phyloP scores from a whole-genome alignment of 805 yeast species.

The Brettanomyces custersianus region DNA sequence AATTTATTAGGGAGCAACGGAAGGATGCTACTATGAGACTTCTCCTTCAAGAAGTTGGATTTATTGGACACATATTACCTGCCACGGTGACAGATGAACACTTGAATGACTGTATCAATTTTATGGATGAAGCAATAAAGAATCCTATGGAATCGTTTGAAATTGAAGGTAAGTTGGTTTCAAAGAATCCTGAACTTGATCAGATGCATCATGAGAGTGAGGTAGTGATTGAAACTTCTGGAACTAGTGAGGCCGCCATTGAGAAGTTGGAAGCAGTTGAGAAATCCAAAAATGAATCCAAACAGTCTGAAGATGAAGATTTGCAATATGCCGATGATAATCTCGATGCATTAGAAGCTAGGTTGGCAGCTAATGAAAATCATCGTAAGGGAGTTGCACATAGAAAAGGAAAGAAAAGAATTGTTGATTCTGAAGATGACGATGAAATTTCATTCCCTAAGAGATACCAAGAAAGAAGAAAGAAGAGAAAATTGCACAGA shows the following conservation, averaged over 20 bases:
- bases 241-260: conserved; percentile 1
- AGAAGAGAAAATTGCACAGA: conserved; percentile 6
- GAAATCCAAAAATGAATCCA: conserved; percentile 6
- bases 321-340: conserved; percentile 26
- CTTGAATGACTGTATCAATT: conserved; percentile 7
- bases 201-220: conserved; percentile 1
- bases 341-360: conserved; percentile 31
- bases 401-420: conserved; percentile 8
- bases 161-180: conserved; percentile 13
- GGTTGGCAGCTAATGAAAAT: conserved; percentile 11
- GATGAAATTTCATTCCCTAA: conserved; percentile 5
- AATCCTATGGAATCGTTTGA: conserved; percentile 18
- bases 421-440: conserved; percentile 11
- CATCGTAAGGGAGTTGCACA: conserved; percentile 20
- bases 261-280: conserved; percentile 10
- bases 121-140: conserved; percentile 13
- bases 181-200: conserved; percentile 2
- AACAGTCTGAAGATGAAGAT: conserved; percentile 27
- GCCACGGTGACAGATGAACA: conserved; percentile 4
- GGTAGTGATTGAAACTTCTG: not conserved
- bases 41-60: conserved; percentile 16
- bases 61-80: conserved; percentile 8
- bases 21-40: conserved; percentile 14
- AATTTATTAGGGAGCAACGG: conserved; percentile 4
- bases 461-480: conserved; percentile 5